A percentile compares a stretch with the other conserved stretches of the same genome.
Conservation (phyloP, 2,329 filamentous ascomycete genomes). For the Geosmithia morbida region DNA sequence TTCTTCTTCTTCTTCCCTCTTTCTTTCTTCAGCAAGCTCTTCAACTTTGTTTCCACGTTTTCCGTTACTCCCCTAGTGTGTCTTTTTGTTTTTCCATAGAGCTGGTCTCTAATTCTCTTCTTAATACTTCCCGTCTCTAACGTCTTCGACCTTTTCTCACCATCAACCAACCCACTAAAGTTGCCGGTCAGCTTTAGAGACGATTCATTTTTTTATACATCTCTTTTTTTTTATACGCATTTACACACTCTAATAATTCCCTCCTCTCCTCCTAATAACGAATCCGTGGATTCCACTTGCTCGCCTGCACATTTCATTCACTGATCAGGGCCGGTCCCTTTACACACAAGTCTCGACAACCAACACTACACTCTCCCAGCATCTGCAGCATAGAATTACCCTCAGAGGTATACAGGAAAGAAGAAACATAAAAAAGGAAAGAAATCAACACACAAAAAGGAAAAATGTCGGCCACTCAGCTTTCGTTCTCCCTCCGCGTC, state of each 20-base stretch:
- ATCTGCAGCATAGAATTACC: neutral
- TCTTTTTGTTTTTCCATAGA: conserved; percentile 25
- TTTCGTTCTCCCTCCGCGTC: conserved; percentile 91
- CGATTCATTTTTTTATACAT: conserved; percentile 7
- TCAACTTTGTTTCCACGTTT: conserved; percentile 38
- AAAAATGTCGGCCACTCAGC: conserved; percentile 81
- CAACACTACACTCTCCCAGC: neutral
- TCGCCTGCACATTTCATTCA: conserved; percentile 28
- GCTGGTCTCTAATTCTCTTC: conserved; percentile 37
- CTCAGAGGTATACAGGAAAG: neutral
- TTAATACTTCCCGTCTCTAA: conserved; percentile 19
- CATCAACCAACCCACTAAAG: conserved; percentile 10
- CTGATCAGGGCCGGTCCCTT: conserved; percentile 4
- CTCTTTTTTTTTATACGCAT: conserved; percentile 12
- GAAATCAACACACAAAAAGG: conserved; percentile 6
- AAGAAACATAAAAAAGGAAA: conserved; percentile 5
- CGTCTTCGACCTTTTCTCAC: conserved; percentile 4
- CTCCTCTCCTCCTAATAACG: conserved; percentile 26
- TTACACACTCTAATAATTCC: conserved; percentile 9
- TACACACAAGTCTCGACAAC: neutral
- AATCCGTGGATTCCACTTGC: conserved; percentile 40
- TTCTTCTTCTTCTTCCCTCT: conserved; percentile 24
- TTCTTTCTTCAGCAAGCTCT: conserved; percentile 52
- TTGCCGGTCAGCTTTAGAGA: conserved; percentile 27
- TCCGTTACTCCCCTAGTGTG: conserved; percentile 23